Percentiles rank a stretch among this genome's conserved stretches.
phyloP scores from a whole-genome alignment of 805 yeast species.

The Ogataea paraovalis region DNA sequence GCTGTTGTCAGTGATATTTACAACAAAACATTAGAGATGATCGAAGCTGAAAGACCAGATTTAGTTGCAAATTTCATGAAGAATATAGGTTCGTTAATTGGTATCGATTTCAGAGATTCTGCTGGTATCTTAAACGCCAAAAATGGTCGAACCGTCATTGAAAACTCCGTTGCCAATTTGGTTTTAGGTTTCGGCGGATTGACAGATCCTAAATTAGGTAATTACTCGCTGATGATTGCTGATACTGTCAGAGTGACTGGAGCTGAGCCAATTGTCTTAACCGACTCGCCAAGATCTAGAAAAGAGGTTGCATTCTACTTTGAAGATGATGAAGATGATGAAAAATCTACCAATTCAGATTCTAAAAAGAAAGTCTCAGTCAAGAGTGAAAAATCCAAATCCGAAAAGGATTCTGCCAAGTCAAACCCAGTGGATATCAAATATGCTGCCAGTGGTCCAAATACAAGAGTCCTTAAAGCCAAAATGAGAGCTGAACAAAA shows the following conservation, averaged over 20 bases:
- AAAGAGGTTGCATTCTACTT: conserved; percentile 81
- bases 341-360: conserved; percentile 27
- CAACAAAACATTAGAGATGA: conserved; percentile 53
- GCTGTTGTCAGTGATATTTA: conserved; percentile 63
- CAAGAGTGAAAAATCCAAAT: conserved; percentile 19
- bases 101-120: conserved; percentile 85
- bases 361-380: conserved; percentile 30
- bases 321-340: conserved; percentile 63
- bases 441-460: conserved; percentile 32
- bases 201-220: conserved; percentile 46
- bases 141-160: conserved; percentile 60
- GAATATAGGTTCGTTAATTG: conserved; percentile 84
- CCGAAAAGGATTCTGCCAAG: conserved; percentile 8
- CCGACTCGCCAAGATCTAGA: conserved; percentile 68
- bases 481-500: conserved; percentile 75
- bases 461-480: conserved; percentile 69
- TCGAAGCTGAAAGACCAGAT: conserved; percentile 62
- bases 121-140: conserved; percentile 68
- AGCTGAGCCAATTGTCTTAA: conserved; percentile 59
- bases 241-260: conserved; percentile 76
- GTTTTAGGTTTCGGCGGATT: conserved; percentile 74
- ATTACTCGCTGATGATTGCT: conserved; percentile 68
- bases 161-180: conserved; percentile 71
- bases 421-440: conserved; percentile 8
- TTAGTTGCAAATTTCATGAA: conserved; percentile 63